These are phyloP conservation scores for Obba rivulosa DNA, from an alignment of 768 basidiomycete species.

Conservation along the genomic window DNA sequence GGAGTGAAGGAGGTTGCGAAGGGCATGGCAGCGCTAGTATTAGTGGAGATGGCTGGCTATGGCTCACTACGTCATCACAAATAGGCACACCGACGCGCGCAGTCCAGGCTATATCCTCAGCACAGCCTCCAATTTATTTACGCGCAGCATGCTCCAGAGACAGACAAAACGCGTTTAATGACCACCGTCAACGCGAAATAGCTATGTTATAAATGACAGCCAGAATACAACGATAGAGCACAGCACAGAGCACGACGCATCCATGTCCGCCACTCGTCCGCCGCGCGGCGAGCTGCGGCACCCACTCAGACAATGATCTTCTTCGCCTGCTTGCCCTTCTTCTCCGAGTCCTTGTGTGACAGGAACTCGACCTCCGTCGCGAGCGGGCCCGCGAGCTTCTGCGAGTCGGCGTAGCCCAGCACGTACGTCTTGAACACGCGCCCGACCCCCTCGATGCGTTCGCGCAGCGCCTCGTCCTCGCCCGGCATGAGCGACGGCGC, in stretches of 20 bases:
- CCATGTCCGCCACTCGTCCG: constrained; percentile 5
- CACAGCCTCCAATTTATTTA: too few relatives aligned
- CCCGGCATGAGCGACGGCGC: constrained; percentile 46
- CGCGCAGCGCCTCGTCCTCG: constrained; percentile 56
- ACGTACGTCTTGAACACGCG: constrained; percentile 89
- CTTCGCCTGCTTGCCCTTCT: constrained; percentile 80
- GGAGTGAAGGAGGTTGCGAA: constrained; percentile 9
- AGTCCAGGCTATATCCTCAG: too few relatives aligned
- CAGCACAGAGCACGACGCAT: constrained; percentile 14
- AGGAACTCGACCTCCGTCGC: constrained; percentile 94
- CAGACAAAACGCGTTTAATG: not conserved
- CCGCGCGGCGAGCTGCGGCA: constrained; percentile 1
- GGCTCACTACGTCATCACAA: constrained; percentile 18
- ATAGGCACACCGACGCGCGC: too few relatives aligned
- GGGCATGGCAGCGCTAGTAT: constrained; percentile 10
- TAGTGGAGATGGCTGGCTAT: constrained; percentile 8
- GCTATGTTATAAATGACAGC: constrained; percentile 8
- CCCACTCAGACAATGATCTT: constrained; percentile 63
- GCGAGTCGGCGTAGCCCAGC: constrained; percentile 71
- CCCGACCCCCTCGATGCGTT: constrained; percentile 81
- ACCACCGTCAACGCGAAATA: not conserved
- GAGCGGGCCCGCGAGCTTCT: constrained; percentile 76
- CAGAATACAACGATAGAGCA: constrained; percentile 5
- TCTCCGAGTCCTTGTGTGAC: constrained; percentile 93
- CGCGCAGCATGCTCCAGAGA: too few relatives aligned